Percentiles rank a stretch among this genome's conserved stretches.
Conservation (phyloP, 176 grass and related monocot genomes). For the sorghum (Sorghum bicolor) region Sorghum_bicolor_NCBIv3 NC_012870.2:65145501-65146000, state of each 20-base stretch:
- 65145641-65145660: conserved; percentile 61
- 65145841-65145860: conserved; percentile 39
- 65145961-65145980: conserved; percentile 27
- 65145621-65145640: neutral
- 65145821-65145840: neutral
- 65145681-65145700: conserved; percentile 48
- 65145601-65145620: neutral
- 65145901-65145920: neutral
- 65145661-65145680: conserved; percentile 69
- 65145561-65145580: neutral
- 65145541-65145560: neutral
- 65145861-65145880: conserved; percentile 32
- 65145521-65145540: neutral
- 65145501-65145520: neutral
- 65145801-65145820: neutral
- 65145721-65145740: conserved; percentile 7
- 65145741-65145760: neutral
- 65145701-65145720: conserved; percentile 30
- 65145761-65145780: neutral
- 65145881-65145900: neutral
- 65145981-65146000: conserved; percentile 10
- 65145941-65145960: conserved; percentile 27
- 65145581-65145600: neutral
- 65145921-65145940: neutral
- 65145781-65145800: neutral